These are phyloP conservation scores for Hibiscus tridactylites DNA, from an alignment of 345 rosid genomes.

Conservation along the genomic window DNA sequence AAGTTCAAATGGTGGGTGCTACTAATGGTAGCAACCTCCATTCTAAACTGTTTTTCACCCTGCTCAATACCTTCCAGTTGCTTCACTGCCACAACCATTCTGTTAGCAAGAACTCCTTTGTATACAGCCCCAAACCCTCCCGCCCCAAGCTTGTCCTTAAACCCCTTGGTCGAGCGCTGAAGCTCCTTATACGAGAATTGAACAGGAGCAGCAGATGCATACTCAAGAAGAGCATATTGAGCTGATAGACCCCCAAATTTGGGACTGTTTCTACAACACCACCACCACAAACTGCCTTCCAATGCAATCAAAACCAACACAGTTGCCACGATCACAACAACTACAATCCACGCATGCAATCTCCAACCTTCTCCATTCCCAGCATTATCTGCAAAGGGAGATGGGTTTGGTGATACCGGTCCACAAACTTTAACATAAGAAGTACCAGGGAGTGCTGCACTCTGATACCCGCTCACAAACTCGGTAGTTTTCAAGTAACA, in stretches of 20 bases:
- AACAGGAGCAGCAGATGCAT: background rate
- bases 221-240: background rate
- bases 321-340: background rate
- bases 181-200: background rate
- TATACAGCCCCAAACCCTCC: background rate
- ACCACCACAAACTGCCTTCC: background rate
- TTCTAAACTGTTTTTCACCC: background rate
- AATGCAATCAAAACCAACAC: background rate
- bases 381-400: background rate
- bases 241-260: background rate
- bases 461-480: background rate
- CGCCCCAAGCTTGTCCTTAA: background rate
- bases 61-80: background rate
- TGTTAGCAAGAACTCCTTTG: background rate
- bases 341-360: background rate
- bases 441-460: background rate
- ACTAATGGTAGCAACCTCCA: background rate
- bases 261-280: background rate
- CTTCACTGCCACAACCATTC: background rate
- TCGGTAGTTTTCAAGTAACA: background rate
- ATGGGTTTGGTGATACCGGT: background rate
- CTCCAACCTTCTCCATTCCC: background rate
- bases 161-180: background rate
- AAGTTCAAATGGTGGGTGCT: constrained; percentile 1
- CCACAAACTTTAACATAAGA: background rate